These are phyloP conservation scores for slime mould (Dictyostelium discoideum) DNA, from an alignment of 78 protist species.

Conservation along the genomic window DNA sequence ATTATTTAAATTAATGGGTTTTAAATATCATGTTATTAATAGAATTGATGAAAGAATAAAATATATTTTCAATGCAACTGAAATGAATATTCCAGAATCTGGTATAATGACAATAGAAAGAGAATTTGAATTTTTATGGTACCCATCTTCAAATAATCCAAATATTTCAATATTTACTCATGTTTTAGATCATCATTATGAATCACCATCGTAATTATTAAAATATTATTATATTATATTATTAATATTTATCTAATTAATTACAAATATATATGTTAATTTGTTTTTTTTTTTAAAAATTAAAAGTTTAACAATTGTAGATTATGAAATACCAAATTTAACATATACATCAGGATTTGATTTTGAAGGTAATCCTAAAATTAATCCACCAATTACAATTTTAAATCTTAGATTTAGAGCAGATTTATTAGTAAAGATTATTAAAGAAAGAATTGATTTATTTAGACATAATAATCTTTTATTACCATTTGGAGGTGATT, in stretches of 20 bases:
- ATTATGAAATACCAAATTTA: background rate
- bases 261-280: too few relatives aligned
- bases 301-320: background rate
- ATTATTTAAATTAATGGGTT: slow-evolving; percentile 40
- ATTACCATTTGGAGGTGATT: slow-evolving; percentile 68
- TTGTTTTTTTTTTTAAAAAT: too few relatives aligned
- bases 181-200: slow-evolving; percentile 47
- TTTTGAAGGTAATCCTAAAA: background rate
- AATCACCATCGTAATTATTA: slow-evolving; percentile 11
- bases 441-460: background rate
- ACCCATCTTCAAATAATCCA: slow-evolving; percentile 35
- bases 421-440: slow-evolving; percentile 16
- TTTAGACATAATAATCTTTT: slow-evolving; percentile 67
- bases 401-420: slow-evolving; percentile 38
- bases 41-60: slow-evolving; percentile 52
- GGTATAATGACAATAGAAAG: background rate
- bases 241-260: too few relatives aligned
- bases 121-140: slow-evolving; percentile 52
- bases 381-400: slow-evolving; percentile 39
- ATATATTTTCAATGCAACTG: background rate
- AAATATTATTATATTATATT: too few relatives aligned
- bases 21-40: slow-evolving; percentile 53
- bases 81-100: slow-evolving; percentile 2
- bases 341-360: slow-evolving; percentile 59
- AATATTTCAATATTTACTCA: slow-evolving; percentile 26